These are phyloP conservation scores for Bryum argenteum DNA, from an alignment of 225 moss, liverwort and hornwort genomes.

Conservation along the genomic window DNA sequence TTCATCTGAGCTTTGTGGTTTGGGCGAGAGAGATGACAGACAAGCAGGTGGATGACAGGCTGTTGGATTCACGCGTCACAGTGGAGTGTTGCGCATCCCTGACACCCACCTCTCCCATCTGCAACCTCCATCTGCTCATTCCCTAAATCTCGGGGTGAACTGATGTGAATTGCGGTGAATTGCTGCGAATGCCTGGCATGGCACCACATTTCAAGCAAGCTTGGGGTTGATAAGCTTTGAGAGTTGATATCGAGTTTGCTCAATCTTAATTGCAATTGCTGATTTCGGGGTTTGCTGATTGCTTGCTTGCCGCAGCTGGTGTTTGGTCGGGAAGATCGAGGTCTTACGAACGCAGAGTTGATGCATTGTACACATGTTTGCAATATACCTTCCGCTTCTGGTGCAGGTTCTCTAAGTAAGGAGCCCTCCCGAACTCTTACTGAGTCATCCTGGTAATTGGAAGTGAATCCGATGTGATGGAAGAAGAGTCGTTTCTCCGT, in stretches of 20 bases:
- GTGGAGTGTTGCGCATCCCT: slow-evolving; percentile 56
- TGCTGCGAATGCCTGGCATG: neutral
- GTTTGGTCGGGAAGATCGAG: slow-evolving; percentile 65
- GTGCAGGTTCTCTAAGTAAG: slow-evolving; percentile 62
- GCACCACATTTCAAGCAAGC: neutral
- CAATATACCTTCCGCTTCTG: slow-evolving; percentile 45
- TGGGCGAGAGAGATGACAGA: slow-evolving; percentile 36
- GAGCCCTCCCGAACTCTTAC: too few relatives aligned
- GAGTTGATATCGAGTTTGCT: too few relatives aligned
- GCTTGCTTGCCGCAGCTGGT: slow-evolving; percentile 40
- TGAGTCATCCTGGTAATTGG: neutral
- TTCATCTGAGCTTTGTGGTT: slow-evolving; percentile 21
- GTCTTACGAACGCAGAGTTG: slow-evolving; percentile 53
- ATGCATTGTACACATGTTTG: slow-evolving; percentile 64
- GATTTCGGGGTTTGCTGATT: slow-evolving; percentile 7
- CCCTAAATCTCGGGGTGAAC: slow-evolving; percentile 48
- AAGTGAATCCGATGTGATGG: slow-evolving; percentile 15
- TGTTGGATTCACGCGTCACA: slow-evolving; percentile 58
- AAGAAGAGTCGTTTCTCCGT: too few relatives aligned
- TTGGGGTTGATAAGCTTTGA: too few relatives aligned
- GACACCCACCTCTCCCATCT: slow-evolving; percentile 46
- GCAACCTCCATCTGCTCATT: slow-evolving; percentile 33
- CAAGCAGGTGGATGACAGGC: slow-evolving; percentile 56
- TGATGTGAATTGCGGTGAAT: too few relatives aligned
- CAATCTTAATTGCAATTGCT: slow-evolving; percentile 5